Base-by-base conservation (phyloP, 2,329 filamentous ascomycete genomes). In the Sclerotinia spermophila region DNA sequence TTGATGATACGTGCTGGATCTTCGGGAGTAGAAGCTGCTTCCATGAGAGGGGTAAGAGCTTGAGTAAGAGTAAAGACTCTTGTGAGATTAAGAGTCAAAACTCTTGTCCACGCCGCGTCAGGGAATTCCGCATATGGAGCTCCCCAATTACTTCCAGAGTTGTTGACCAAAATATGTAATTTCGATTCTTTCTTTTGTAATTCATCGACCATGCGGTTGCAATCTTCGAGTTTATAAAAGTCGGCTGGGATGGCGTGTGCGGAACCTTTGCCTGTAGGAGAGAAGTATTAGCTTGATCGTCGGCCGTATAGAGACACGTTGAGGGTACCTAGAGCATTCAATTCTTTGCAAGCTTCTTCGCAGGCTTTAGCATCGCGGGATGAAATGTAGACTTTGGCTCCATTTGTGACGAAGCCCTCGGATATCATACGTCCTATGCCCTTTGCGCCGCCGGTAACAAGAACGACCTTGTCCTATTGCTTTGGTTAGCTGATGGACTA, bases 361-460 rank as follows among this genome's bases (percentile, higher is more conserved):
- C 88, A 89, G 38, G 83, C 82, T 58, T 86, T 88, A 24, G 87
- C 87, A 44, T 90, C 89, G 35, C 87, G 85, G 8, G 87, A 90
- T 8, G 87, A 88, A 73, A 93, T 89, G 82, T 92, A 92, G 8
- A 92, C 90, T 73, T 86, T 90, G 71, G 86, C 86, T 70, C 88
- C 87, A 79, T 89, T 90, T 70, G 82, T 78, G n/a, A 90, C 83
- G 80, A 89, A 90, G 71, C 87, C 89, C 70, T 88, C 83, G 44
- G 87, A 86, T 73, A 91, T 91, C 89, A 91, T 91, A 71, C 86
- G 86, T 24, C 89, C 89, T 73, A 91, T 87, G 74, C 88, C 89
- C 77, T 89, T 86, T 60, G 84, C 85, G 67, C 85, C 85, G 73
- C 86, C 86, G 7, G 86, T 88, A 67, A 88, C 82, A 71, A 88